Evolutionary conservation across 495 filamentous ascomycete genomes (phyloP).

Genomic region (Tirmania nivea): DNA sequence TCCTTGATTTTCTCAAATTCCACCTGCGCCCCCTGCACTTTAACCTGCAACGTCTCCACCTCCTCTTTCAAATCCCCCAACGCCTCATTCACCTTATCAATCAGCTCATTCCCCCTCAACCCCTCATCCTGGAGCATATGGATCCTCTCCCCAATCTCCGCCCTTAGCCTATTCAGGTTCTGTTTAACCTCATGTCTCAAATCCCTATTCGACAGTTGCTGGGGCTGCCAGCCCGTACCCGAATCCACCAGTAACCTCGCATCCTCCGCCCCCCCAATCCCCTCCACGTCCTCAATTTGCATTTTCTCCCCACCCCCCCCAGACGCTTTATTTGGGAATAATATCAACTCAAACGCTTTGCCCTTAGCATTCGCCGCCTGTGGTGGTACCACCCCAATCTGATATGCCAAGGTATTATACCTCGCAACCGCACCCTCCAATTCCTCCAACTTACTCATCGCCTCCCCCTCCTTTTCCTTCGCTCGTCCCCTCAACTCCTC

Average conservation of each 20-base stretch:
- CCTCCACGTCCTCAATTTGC: constrained; percentile 23
- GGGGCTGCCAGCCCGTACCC: constrained; percentile 67
- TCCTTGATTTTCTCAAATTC: constrained; percentile 91
- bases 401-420: constrained; percentile 85
- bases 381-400: constrained; percentile 69
- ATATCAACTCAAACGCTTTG: constrained; percentile 62
- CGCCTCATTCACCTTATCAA: constrained; percentile 80
- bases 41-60: constrained; percentile 75
- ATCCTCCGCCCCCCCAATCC: background rate
- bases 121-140: constrained; percentile 64
- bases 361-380: constrained; percentile 71
- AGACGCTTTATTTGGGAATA: constrained; percentile 37
- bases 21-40: constrained; percentile 62
- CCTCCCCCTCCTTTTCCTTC: constrained; percentile 64
- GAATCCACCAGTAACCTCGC: constrained; percentile 56
- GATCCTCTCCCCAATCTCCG: constrained; percentile 71
- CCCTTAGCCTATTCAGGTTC: constrained; percentile 53
- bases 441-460: constrained; percentile 63
- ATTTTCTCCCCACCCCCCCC: constrained; percentile 20
- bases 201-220: constrained; percentile 68
- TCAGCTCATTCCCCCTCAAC: constrained; percentile 72
- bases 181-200: constrained; percentile 59
- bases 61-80: constrained; percentile 86
- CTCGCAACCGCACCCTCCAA: constrained; percentile 65
- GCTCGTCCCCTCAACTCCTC: constrained; percentile 42